Percentiles rank a stretch among this genome's conserved stretches.
Conservation (phyloP, 768 basidiomycete genomes). For the Agaricus blazei region DNA sequence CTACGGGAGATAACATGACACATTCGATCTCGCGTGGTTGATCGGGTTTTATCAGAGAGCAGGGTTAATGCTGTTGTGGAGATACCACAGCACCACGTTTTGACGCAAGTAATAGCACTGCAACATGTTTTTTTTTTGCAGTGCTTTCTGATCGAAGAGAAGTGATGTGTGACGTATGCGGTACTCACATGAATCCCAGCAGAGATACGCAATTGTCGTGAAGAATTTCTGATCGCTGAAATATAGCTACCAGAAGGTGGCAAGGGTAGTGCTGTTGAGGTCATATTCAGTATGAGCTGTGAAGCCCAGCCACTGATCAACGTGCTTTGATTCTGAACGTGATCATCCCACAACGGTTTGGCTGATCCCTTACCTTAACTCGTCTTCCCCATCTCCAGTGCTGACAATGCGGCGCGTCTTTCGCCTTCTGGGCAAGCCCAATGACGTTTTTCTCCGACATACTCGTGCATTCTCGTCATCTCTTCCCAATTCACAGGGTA, state of each 20-base stretch:
- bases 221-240: constrained; percentile 48
- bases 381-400: background rate
- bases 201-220: constrained; percentile 38
- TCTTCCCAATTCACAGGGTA: background rate
- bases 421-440: background rate
- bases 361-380: background rate
- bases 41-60: background rate
- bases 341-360: background rate
- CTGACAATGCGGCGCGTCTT: background rate
- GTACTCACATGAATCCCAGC: constrained; percentile 49
- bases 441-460: background rate
- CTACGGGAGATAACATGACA: background rate
- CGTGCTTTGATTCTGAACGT: too few species aligned
- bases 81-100: constrained; percentile 1
- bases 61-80: background rate
- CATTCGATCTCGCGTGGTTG: too few species aligned
- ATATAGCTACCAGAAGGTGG: constrained; percentile 47
- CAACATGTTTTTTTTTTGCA: background rate
- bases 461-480: background rate
- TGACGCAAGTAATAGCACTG: background rate
- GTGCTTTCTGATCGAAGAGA: background rate
- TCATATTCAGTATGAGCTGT: background rate
- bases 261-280: constrained; percentile 22
- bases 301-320: too few species aligned
- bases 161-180: background rate